phyloP scores from a whole-genome alignment of 1,284 basidiomycete species.

The Tilletia walkeri region DNA sequence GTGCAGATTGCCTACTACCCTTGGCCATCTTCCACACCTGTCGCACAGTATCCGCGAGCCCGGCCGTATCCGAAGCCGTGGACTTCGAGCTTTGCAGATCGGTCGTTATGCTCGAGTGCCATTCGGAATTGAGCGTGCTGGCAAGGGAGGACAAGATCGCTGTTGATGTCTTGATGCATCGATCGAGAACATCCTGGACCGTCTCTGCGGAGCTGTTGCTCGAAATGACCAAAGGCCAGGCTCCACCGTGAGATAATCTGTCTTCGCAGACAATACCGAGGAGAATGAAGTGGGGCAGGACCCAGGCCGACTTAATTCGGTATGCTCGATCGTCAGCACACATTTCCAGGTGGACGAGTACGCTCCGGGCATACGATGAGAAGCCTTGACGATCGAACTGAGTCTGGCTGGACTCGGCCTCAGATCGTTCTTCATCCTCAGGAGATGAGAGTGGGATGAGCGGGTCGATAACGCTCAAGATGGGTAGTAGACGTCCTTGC shows the following conservation, averaged over 20 bases:
- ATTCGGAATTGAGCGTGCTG: conserved; percentile 27
- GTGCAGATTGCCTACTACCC: background rate
- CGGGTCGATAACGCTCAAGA: background rate
- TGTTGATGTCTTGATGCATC: conserved; percentile 28
- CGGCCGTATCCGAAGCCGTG: background rate
- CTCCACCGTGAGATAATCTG: conserved; percentile 58
- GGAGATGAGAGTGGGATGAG: background rate
- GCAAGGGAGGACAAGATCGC: conserved; percentile 31
- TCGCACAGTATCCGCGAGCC: background rate
- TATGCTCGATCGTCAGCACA: conserved; percentile 64
- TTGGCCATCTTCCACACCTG: background rate
- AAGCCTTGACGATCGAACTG: background rate
- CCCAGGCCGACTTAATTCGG: conserved; percentile 66
- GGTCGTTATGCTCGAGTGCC: conserved; percentile 27
- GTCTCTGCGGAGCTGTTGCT: conserved; percentile 24
- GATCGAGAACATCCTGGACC: background rate
- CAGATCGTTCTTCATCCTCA: background rate
- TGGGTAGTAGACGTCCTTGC: background rate
- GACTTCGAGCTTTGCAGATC: background rate
- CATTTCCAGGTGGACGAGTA: background rate
- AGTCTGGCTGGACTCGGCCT: background rate
- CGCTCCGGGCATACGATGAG: background rate
- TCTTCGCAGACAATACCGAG: conserved; percentile 56
- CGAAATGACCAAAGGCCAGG: conserved; percentile 62
- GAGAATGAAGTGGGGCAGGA: conserved; percentile 56